Evolutionary conservation across 306 rosid genomes (phyloP).

Genomic region (Castanea sativa): DNA sequence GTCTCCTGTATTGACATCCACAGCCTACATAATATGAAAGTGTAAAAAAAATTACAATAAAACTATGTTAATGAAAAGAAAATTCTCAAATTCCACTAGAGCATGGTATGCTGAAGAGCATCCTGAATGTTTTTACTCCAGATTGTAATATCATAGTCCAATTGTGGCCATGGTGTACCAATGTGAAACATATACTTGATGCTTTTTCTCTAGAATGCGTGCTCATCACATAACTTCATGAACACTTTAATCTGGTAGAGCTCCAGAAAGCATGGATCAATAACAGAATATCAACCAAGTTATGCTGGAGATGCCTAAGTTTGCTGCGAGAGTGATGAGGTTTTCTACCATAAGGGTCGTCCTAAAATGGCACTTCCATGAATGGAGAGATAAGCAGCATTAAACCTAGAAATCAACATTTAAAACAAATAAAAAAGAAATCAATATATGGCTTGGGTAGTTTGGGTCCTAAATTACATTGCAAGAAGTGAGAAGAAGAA

Average conservation of each 20-base stretch:
- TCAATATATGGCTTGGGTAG: not conserved
- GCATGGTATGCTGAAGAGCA: not conserved
- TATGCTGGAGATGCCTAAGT: slow-evolving; percentile 13
- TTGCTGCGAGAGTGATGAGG: slow-evolving; percentile 45
- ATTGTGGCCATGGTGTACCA: not conserved
- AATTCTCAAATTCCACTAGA: not conserved
- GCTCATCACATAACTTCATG: too few species aligned
- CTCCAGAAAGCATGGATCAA: not conserved
- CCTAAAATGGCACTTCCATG: slow-evolving; percentile 64
- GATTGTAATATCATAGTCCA: not conserved
- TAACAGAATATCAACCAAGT: not conserved
- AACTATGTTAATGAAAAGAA: not conserved
- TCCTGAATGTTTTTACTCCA: not conserved
- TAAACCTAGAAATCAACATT: slow-evolving; percentile 50
- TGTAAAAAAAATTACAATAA: not conserved
- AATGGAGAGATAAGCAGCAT: slow-evolving; percentile 69
- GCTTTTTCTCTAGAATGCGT: not conserved
- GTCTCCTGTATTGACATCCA: not conserved
- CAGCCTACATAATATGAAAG: not conserved
- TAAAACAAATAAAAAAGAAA: slow-evolving; percentile 19
- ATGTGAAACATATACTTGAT: not conserved
- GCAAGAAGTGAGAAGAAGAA: not conserved
- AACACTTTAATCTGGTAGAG: not conserved
- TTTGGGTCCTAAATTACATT: not conserved
- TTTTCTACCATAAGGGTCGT: slow-evolving; percentile 52